Conservation (phyloP, 257 asterid species). For the Petunia axillaris region DNA sequence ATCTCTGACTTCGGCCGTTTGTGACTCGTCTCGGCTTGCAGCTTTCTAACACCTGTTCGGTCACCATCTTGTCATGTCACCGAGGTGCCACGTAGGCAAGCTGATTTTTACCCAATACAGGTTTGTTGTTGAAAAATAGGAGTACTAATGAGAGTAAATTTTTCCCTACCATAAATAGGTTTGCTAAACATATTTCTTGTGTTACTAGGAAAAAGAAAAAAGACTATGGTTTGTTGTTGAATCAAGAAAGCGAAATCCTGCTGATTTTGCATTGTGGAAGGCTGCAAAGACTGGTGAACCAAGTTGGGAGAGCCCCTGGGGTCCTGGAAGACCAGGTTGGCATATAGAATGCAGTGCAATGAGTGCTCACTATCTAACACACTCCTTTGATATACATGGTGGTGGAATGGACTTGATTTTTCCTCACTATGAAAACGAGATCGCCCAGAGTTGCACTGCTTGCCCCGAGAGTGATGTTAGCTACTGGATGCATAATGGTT, state of each 20-base stretch:
- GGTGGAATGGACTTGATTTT: slow-evolving; percentile 89
- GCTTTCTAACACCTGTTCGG: too few relatives aligned
- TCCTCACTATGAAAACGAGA: slow-evolving; percentile 85
- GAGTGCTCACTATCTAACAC: slow-evolving; percentile 79
- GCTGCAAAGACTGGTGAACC: slow-evolving; percentile 86
- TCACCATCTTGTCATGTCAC: too few relatives aligned
- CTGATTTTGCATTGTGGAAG: slow-evolving; percentile 88
- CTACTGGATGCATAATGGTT: slow-evolving; percentile 84
- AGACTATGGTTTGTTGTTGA: slow-evolving; percentile 57
- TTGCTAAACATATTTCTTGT: too few relatives aligned
- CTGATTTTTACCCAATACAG: too few relatives aligned
- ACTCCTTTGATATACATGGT: slow-evolving; percentile 75
- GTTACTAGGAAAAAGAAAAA: too few relatives aligned
- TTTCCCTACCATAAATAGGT: too few relatives aligned
- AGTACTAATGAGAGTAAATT: too few relatives aligned
- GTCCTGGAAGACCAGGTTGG: slow-evolving; percentile 92
- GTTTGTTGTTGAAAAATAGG: too few relatives aligned
- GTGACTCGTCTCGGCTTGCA: too few relatives aligned
- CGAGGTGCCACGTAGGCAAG: too few relatives aligned
- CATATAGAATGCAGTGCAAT: slow-evolving; percentile 88
- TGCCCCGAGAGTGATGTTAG: slow-evolving; percentile 67
- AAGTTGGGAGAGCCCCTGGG: slow-evolving; percentile 84
- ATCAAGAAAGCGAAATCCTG: slow-evolving; percentile 65
- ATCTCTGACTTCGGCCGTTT: too few relatives aligned
- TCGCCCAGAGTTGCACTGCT: slow-evolving; percentile 81